phyloP scores from a whole-genome alignment of 495 filamentous ascomycete species.

The Tuber borchii region DNA sequence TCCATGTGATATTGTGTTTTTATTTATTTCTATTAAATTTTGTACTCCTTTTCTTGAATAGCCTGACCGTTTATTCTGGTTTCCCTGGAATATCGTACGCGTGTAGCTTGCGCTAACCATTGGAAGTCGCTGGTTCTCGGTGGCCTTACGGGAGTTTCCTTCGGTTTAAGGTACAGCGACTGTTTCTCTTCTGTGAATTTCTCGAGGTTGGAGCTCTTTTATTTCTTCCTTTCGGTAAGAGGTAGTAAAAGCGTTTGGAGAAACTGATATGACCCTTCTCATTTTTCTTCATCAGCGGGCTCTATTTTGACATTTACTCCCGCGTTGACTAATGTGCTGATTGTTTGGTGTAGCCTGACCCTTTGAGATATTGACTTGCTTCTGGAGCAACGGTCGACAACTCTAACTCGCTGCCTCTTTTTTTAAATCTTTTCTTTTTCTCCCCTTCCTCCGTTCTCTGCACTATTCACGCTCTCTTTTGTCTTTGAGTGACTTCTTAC shows the following conservation, averaged over 20 bases:
- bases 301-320: neutral
- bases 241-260: neutral
- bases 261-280: neutral
- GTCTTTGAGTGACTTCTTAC: neutral
- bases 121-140: constrained; percentile 1
- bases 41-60: neutral
- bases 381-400: neutral
- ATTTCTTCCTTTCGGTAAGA: neutral
- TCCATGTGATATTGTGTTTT: neutral
- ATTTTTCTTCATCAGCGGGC: neutral
- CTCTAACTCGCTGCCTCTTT: neutral
- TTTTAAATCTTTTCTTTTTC: neutral
- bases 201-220: neutral
- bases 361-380: neutral
- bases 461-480: neutral
- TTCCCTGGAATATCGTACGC: neutral
- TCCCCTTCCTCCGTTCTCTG: neutral
- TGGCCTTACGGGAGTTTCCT: neutral
- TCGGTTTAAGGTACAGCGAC: neutral
- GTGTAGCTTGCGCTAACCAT: neutral
- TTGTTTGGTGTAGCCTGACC: neutral
- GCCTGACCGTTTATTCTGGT: neutral
- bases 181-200: neutral
- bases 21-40: neutral
- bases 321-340: constrained; percentile 1